Evolutionary conservation across 2,329 filamentous ascomycete species (phyloP).

Genomic region (Verticillium nonalfalfae): DNA sequence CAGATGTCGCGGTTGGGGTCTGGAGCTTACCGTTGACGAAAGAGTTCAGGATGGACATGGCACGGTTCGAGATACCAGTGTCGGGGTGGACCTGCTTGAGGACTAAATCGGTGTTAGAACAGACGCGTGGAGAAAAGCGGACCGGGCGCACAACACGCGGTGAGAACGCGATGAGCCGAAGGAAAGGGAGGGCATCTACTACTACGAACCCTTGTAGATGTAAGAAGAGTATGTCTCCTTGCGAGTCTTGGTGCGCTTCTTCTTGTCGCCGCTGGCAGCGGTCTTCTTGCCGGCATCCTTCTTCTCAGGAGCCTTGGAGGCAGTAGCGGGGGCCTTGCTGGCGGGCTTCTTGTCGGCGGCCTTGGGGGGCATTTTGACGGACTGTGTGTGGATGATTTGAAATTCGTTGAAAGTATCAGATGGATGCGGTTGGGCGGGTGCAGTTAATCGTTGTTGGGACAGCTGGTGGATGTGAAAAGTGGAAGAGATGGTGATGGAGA

Average conservation of each 20-base stretch:
- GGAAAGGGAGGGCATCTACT: not conserved
- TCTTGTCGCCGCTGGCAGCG: conserved; percentile 92
- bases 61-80: conserved; percentile 99
- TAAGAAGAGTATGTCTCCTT: conserved; percentile 99
- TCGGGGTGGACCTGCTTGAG: conserved; percentile 99
- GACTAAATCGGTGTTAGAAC: conserved; percentile 51
- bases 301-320: conserved; percentile 74
- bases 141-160: not conserved
- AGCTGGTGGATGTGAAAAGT: conserved; percentile 20
- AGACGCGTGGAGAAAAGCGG: conserved; percentile 6
- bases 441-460: conserved; percentile 9
- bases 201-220: conserved; percentile 93
- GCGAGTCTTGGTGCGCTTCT: conserved; percentile 99
- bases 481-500: conserved; percentile 38
- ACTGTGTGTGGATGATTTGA: not conserved
- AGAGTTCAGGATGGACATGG: conserved; percentile 99
- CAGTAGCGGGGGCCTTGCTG: conserved; percentile 76
- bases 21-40: conserved; percentile 85
- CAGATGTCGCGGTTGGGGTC: not conserved
- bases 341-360: conserved; percentile 98
- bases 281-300: conserved; percentile 99
- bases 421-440: conserved; percentile 7
- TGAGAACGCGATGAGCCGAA: not conserved
- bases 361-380: conserved; percentile 89
- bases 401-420: conserved; percentile 14